Base-by-base conservation (phyloP, 2,329 filamentous ascomycete species). In the Fusarium sp. region DNA sequence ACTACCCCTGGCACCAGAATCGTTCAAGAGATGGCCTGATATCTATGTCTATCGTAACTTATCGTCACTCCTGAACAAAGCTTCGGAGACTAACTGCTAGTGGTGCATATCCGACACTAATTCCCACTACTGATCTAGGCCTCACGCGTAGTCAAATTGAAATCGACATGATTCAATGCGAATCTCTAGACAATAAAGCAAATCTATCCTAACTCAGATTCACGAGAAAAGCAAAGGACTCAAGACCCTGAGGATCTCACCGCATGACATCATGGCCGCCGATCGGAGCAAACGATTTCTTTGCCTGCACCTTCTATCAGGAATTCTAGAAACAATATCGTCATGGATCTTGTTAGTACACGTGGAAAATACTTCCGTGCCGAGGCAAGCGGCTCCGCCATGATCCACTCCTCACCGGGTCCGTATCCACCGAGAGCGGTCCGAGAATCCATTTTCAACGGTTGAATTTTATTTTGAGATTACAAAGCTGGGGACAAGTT, bases 61-160 rank as follows among this genome's bases (percentile, higher is more conserved):
- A 30, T 32, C 38, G 15, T 45, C 28, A 20, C 28, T 28, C 11
- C 15, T 36, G 26, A 66, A 26, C 32, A 53, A 47, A 61, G 44
- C 44, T 20, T 51, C 30, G n/a, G 47, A 35, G 35, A 12, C 63
- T 66, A 63, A 48, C 58, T 63, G n/a, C n/a, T 63, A 63, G 20
- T 24, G 28, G 41, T 63, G 28, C 18, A 22, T 12, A 41, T 35
- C 63, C 47, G 48, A 13, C 47, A 41, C 63, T 63, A 48, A 47
- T 15, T 13, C 30, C 41, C 58, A 22, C 44, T 47, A 63, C 26
- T 45, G 11, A 24, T n/a, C 20, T 8, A 28, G 30, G 30, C 20
- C n/a, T 56, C 38, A 18, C 14, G 24, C 20, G 20, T 63, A 28
- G 39, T 14, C 32, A 63, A 47, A 45, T 53, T 63, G 45, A 28